Conservation (phyloP, 2,329 filamentous ascomycete species). For the Diaporthe vexans region DNA sequence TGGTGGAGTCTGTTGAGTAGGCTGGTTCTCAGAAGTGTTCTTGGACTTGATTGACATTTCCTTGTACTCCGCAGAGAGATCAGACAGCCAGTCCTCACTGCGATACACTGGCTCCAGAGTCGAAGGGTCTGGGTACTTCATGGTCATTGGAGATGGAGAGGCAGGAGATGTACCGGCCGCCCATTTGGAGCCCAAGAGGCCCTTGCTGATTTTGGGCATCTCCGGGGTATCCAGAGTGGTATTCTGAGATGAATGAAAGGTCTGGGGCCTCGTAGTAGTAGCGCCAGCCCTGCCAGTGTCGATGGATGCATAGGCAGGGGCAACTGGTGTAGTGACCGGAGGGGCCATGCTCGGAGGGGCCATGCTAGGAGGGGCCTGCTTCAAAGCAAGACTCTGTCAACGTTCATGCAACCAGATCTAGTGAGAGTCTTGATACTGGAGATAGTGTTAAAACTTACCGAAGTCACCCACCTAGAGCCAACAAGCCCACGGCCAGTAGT, state of each 20-base stretch:
- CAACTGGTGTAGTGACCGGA: no score
- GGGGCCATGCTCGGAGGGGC: no score
- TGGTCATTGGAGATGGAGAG: neutral
- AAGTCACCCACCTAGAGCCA: neutral
- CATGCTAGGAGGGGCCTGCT: neutral
- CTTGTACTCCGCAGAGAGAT: neutral
- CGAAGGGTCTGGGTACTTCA: neutral
- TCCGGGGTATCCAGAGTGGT: neutral
- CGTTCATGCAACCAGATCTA: neutral
- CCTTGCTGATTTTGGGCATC: neutral
- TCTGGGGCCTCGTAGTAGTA: neutral
- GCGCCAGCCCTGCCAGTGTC: neutral
- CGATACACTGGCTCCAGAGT: conserved; percentile 8
- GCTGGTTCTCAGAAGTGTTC: neutral
- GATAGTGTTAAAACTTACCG: neutral
- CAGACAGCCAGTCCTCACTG: neutral
- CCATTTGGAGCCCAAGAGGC: conserved; percentile 2
- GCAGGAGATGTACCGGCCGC: neutral
- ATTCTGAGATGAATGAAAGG: neutral
- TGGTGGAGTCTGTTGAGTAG: neutral
- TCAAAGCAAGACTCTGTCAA: neutral
- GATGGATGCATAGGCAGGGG: neutral
- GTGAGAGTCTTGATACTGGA: neutral
- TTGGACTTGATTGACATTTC: neutral
- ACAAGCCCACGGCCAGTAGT: neutral